Evolutionary conservation across 2,329 filamentous ascomycete species (phyloP), one percentile per base, ranked within the genome.

Genomic region (Aureobasidium sp.): DNA sequence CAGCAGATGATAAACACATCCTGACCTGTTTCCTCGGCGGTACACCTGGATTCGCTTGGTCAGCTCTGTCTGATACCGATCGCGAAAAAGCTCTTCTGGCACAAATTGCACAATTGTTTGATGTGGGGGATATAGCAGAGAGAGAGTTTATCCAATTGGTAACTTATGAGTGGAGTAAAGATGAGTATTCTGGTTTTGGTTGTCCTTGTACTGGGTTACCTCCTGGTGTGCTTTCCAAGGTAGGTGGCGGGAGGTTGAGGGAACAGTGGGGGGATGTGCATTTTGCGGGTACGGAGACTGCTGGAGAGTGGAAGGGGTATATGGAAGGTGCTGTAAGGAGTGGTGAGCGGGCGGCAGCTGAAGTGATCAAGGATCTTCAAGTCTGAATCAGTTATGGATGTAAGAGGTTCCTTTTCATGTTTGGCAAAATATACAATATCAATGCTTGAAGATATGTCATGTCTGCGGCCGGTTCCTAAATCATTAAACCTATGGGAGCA

Each of bases 291-390:
- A 83, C 81, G 0, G 82, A 85, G 72, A 80, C 77, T 0, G 75
- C 77, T 0, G 72, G 66, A 2, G 76, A 79, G 61, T 84, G 81
- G 81, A 80, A 79, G 59, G 81, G 82, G 0, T 84, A 83, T 66
- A 83, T 85, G 80, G 82, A 85, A 62, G 82, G 82, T 1, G 82
- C 82, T 0, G 70, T 84, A 10, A 66, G 76, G 6, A 77, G 73
- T 54, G 82, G 82, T 1, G 73, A 81, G 62, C 69, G 78, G 14
- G 82, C 73, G 2, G 80, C 80, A 0, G 68, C 68, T 37, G 78
- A 83, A 66, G 77, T 81, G 5, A 61, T 78, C 21, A 21, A 21
- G 21, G 21, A 21, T 21, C 21, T 21, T 21, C 21, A 21, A 21
- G 21, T 21, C 21, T 21, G 21, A 21, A 21, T 21, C 1, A 21